phyloP scores from a whole-genome alignment of 208 protist genomes.

The Acanthamoeba triangularis region DNA sequence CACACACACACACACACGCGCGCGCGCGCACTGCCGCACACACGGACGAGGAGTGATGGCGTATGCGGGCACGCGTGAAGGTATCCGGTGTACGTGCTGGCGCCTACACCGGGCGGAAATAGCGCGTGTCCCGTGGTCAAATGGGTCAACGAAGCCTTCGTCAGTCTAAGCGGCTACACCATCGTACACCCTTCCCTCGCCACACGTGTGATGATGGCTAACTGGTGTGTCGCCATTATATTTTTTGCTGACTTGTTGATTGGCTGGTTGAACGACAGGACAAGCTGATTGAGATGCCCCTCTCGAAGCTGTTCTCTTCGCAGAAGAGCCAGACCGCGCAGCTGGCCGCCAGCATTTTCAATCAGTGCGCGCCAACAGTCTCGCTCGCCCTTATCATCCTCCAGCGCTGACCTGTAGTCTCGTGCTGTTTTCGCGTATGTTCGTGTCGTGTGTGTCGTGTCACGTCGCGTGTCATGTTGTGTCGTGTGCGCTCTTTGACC shows the following conservation, averaged over 20 bases:
- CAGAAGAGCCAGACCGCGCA: background rate
- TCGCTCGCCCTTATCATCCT: background rate
- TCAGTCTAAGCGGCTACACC: background rate
- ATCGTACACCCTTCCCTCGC: too few species aligned
- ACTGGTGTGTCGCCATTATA: too few species aligned
- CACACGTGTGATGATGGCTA: too few species aligned
- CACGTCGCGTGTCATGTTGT: too few species aligned
- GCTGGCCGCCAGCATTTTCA: background rate
- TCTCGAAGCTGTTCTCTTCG: background rate
- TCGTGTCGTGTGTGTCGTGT: too few species aligned
- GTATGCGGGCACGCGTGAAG: background rate
- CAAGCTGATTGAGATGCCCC: background rate
- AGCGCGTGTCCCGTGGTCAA: background rate
- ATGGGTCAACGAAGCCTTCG: background rate
- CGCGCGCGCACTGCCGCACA: too few species aligned
- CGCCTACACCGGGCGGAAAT: background rate
- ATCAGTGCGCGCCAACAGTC: background rate
- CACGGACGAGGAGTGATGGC: too few species aligned
- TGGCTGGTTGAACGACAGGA: too few species aligned
- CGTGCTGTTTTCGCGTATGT: background rate
- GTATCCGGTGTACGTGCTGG: background rate
- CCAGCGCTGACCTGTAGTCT: background rate
- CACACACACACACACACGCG: too few species aligned
- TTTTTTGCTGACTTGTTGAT: too few species aligned
- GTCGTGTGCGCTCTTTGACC: background rate